A percentile compares a stretch with the other conserved stretches of the same genome.
Conservation (phyloP, 441 rosid species). For the Aleurites moluccanus region DNA sequence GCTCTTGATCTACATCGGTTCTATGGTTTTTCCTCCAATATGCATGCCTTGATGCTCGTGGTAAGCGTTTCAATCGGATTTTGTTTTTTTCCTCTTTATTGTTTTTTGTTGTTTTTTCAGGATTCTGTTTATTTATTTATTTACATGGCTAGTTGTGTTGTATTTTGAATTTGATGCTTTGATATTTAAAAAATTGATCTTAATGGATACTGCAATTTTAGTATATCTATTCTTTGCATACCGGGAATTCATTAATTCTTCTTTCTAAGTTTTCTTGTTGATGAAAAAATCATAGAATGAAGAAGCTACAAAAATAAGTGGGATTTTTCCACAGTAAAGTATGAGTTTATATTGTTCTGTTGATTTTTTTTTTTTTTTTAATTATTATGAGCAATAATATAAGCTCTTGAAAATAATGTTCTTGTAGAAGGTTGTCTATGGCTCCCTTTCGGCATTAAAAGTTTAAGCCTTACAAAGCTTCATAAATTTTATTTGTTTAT, state of each 20-base stretch:
- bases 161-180: not conserved
- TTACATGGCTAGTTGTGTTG: not conserved
- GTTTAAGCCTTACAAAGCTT: not conserved
- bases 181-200: not conserved
- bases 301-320: not conserved
- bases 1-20: slow-evolving; percentile 8
- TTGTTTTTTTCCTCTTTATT: not conserved
- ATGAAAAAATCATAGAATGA: not conserved
- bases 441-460: not conserved
- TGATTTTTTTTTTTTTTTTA: not conserved
- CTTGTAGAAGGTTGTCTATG: not conserved
- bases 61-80: not conserved
- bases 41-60: not conserved
- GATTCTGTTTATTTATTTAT: not conserved
- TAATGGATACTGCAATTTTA: not conserved
- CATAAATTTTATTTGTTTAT: not conserved
- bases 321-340: not conserved
- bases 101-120: not conserved
- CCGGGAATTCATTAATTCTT: not conserved
- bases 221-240: not conserved
- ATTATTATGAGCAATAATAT: not conserved
- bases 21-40: not conserved
- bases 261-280: not conserved
- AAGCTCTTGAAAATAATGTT: not conserved
- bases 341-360: not conserved